A percentile compares a stretch with the other conserved stretches of the same genome.
phyloP scores from a whole-genome alignment of 2,329 filamentous ascomycete genomes.

The Chrysosporium queenslandicum region DNA sequence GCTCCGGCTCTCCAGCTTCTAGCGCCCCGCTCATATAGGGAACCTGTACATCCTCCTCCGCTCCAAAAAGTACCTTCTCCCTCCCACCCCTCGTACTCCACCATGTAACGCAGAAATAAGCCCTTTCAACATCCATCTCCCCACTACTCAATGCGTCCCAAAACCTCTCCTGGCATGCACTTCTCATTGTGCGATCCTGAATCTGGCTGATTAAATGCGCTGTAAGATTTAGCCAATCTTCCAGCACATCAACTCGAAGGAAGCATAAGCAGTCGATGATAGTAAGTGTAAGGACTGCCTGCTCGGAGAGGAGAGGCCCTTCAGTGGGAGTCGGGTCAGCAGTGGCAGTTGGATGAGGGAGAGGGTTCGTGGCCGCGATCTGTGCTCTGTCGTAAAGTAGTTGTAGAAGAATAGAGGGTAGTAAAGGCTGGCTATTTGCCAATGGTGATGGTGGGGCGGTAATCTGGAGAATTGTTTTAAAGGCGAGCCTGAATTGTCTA shows the following conservation, averaged over 20 bases:
- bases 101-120: constrained; percentile 71
- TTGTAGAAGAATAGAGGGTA: constrained; percentile 73
- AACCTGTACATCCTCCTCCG: constrained; percentile 25
- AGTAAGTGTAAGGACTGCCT: constrained; percentile 64
- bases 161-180: constrained; percentile 59
- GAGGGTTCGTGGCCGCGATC: constrained; percentile 43
- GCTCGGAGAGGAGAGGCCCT: constrained; percentile 54
- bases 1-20: constrained; percentile 22
- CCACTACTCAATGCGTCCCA: constrained; percentile 70
- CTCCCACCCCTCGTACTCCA: constrained; percentile 61
- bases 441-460: constrained; percentile 70
- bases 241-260: constrained; percentile 57
- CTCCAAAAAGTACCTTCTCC: constrained; percentile 45
- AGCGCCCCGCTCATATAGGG: constrained; percentile 49
- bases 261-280: constrained; percentile 70
- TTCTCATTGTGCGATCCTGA: constrained; percentile 50
- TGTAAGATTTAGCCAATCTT: constrained; percentile 69
- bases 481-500: constrained; percentile 78
- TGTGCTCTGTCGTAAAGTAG: constrained; percentile 59
- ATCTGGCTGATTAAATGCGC: constrained; percentile 59
- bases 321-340: constrained; percentile 24
- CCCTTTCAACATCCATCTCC: constrained; percentile 80
- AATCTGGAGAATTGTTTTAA: constrained; percentile 74
- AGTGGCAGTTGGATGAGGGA: constrained; percentile 27
- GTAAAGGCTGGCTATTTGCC: constrained; percentile 59